A percentile compares a stretch with the other conserved stretches of the same genome.
These are phyloP conservation scores for Bruguiera sexangula DNA, from an alignment of 345 rosid species.

Conservation along the genomic window DNA sequence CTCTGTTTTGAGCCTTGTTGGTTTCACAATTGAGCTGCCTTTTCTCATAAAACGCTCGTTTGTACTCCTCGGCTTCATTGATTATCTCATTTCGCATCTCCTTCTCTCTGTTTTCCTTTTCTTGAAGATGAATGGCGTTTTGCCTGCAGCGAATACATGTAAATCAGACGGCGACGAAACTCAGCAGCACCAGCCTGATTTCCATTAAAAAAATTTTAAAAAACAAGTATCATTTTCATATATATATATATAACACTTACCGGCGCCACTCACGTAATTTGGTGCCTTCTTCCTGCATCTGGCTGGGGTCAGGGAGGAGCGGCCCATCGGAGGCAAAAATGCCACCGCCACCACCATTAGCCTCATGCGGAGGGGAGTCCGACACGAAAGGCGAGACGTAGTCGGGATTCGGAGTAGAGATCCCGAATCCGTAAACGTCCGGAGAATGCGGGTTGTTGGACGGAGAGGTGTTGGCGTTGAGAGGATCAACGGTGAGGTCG, in stretches of 20 bases:
- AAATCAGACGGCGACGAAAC: too few relatives aligned
- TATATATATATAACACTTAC: not conserved
- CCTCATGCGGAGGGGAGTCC: not conserved
- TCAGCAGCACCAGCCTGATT: too few relatives aligned
- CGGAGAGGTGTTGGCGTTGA: not conserved
- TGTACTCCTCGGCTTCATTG: slow-evolving; percentile 38
- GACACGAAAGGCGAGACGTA: slow-evolving; percentile 21
- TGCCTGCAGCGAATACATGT: too few relatives aligned
- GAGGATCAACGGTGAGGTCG: not conserved
- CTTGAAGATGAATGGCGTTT: slow-evolving; percentile 34
- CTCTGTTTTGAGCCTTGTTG: slow-evolving; percentile 77
- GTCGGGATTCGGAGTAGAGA: slow-evolving; percentile 37
- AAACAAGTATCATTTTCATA: too few relatives aligned
- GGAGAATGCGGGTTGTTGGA: slow-evolving; percentile 36
- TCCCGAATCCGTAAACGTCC: slow-evolving; percentile 42
- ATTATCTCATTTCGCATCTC: slow-evolving; percentile 87
- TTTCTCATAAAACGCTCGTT: slow-evolving; percentile 10
- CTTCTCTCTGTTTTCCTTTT: slow-evolving; percentile 91
- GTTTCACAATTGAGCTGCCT: slow-evolving; percentile 62
- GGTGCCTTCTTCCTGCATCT: slow-evolving; percentile 24
- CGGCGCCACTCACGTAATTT: slow-evolving; percentile 30
- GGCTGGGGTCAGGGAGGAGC: slow-evolving; percentile 17
- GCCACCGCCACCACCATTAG: not conserved
- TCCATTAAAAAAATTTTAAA: too few relatives aligned
- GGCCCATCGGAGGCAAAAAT: slow-evolving; percentile 22